Evolutionary conservation across 2,329 filamentous ascomycete genomes (phyloP).

Genomic region (Fusarium setosum): DNA sequence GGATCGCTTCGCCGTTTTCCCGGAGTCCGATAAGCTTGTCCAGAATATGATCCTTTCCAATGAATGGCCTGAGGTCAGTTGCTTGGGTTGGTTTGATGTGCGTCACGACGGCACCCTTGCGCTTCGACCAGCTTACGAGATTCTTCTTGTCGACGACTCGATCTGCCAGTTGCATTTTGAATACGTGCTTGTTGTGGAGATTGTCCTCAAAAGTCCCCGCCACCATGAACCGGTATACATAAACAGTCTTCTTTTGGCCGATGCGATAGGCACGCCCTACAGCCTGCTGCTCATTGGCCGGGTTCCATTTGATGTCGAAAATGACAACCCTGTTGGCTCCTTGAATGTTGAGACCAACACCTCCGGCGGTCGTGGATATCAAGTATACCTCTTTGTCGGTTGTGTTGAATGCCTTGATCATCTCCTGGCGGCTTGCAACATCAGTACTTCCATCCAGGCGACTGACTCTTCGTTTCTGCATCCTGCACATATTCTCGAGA

Average conservation of each 20-base stretch:
- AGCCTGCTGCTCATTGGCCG: slow-evolving; percentile 85
- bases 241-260: slow-evolving; percentile 83
- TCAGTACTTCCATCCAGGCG: slow-evolving; percentile 77
- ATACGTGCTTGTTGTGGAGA: slow-evolving; percentile 79
- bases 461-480: slow-evolving; percentile 58
- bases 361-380: slow-evolving; percentile 86
- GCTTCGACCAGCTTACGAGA: slow-evolving; percentile 73
- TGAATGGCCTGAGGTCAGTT: slow-evolving; percentile 62
- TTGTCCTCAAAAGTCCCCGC: slow-evolving; percentile 84
- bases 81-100: slow-evolving; percentile 64
- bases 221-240: slow-evolving; percentile 83
- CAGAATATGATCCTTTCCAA: slow-evolving; percentile 73
- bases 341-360: slow-evolving; percentile 84
- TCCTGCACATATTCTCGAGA: slow-evolving; percentile 67
- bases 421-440: slow-evolving; percentile 67
- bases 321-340: slow-evolving; percentile 89
- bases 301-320: slow-evolving; percentile 86
- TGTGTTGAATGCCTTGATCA: slow-evolving; percentile 77
- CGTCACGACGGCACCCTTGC: slow-evolving; percentile 67
- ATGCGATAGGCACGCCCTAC: slow-evolving; percentile 88
- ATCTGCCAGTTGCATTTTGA: slow-evolving; percentile 83
- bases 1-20: slow-evolving; percentile 54
- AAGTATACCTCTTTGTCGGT: slow-evolving; percentile 72
- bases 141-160: slow-evolving; percentile 89
- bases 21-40: slow-evolving; percentile 57